Percentiles rank a stretch among this genome's conserved stretches.
phyloP scores from a whole-genome alignment of 768 basidiomycete species.

The Lactarius psammicola region DNA sequence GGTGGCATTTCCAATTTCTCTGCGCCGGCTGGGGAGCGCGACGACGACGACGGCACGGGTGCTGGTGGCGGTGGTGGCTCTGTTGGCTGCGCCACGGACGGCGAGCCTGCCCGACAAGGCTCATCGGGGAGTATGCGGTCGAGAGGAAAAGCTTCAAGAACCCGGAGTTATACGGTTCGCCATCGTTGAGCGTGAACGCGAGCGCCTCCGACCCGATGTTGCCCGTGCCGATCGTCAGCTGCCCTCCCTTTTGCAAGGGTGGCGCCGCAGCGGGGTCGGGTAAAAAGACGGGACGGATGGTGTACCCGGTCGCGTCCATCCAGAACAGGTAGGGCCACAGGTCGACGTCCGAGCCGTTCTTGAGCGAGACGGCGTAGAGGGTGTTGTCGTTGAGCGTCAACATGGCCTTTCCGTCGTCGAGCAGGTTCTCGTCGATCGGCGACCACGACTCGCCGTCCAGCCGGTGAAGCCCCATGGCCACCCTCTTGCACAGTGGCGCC shows the following conservation, averaged over 20 bases:
- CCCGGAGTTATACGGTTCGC: conserved; percentile 43
- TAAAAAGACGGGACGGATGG: conserved; percentile 55
- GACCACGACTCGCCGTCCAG: conserved; percentile 47
- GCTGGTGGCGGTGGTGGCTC: neutral
- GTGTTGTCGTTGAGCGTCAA: conserved; percentile 43
- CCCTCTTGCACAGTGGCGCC: conserved; percentile 46
- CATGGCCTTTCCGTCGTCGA: conserved; percentile 48
- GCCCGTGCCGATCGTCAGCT: conserved; percentile 43
- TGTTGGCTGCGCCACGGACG: conserved; percentile 6
- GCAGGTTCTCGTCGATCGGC: conserved; percentile 46
- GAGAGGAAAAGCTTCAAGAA: conserved; percentile 61
- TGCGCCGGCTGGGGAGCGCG: neutral
- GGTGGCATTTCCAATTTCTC: conserved; percentile 12
- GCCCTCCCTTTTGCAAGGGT: conserved; percentile 47
- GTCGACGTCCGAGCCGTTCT: conserved; percentile 49
- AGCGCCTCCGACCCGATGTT: conserved; percentile 46
- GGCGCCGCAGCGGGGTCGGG: conserved; percentile 43
- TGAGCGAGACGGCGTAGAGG: conserved; percentile 49
- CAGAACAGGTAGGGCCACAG: conserved; percentile 64
- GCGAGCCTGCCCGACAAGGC: conserved; percentile 47
- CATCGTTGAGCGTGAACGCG: conserved; percentile 43
- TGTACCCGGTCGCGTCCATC: conserved; percentile 57
- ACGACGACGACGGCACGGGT: neutral
- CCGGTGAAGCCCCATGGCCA: conserved; percentile 53
- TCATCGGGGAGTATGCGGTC: conserved; percentile 48